Evolutionary conservation across 306 rosid genomes (phyloP).

Genomic region (Leucaena leucocephala): DNA sequence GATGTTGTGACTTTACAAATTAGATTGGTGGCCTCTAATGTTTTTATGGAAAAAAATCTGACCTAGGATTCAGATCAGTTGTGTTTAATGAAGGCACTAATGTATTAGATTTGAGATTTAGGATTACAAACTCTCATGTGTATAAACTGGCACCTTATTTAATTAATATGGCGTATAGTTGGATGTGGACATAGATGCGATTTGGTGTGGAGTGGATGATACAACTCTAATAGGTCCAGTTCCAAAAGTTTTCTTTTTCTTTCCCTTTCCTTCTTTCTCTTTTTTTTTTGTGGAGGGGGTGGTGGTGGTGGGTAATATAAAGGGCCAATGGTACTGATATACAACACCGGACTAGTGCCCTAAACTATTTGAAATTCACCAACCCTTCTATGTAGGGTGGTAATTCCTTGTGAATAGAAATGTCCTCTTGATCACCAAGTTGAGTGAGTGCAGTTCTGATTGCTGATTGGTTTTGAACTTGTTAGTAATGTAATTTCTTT

Average conservation of each 20-base stretch:
- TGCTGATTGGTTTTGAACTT: slow-evolving; percentile 21
- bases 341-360: neutral
- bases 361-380: neutral
- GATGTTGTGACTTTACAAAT: neutral
- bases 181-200: slow-evolving; percentile 6
- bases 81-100: neutral
- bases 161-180: neutral
- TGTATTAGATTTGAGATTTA: slow-evolving; percentile 13
- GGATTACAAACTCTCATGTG: neutral
- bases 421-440: neutral
- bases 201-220: neutral
- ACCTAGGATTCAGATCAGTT: neutral
- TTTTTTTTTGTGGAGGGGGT: neutral
- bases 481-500: slow-evolving; percentile 19
- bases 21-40: neutral
- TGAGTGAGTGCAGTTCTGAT: neutral
- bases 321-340: neutral
- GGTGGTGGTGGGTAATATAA: neutral
- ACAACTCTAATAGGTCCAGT: neutral
- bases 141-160: neutral
- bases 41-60: neutral
- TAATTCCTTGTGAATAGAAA: neutral
- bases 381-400: neutral
- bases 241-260: neutral
- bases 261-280: neutral